A percentile compares a stretch with the other conserved stretches of the same genome.
Conservation (phyloP, 345 rosid species). For the Camelina hispida region DNA sequence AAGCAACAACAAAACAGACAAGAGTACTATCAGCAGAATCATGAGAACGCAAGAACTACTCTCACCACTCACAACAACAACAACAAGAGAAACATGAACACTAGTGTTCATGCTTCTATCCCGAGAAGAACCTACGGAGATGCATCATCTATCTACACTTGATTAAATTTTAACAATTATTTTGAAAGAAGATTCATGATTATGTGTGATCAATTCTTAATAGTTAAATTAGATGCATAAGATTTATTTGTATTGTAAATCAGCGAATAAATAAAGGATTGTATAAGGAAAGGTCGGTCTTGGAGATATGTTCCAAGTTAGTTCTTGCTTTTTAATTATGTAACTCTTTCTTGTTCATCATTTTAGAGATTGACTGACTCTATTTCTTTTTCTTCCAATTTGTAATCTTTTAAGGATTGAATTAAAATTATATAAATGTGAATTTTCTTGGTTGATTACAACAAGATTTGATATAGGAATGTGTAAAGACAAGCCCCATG, state of each 20-base stretch:
- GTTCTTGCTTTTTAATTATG: conserved; percentile 22
- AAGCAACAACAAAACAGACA: conserved; percentile 50
- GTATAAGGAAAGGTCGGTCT: conserved; percentile 22
- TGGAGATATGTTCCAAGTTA: conserved; percentile 31
- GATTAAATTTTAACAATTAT: conserved; percentile 5
- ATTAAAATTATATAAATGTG: conserved; percentile 2
- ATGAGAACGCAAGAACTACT: conserved; percentile 45
- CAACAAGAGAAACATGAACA: conserved; percentile 26
- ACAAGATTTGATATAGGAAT: conserved; percentile 32
- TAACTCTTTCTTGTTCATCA: conserved; percentile 22
- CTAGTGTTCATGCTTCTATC: conserved; percentile 41
- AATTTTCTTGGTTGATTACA: conserved; percentile 17
- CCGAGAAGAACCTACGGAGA: conserved; percentile 51
- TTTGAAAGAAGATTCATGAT: conserved; percentile 19
- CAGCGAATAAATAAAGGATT: conserved; percentile 22
- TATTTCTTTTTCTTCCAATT: conserved; percentile 8
- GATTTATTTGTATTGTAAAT: conserved; percentile 43
- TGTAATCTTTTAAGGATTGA: conserved; percentile 34
- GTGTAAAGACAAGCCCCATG: conserved; percentile 41
- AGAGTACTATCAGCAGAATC: conserved; percentile 44
- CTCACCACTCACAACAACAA: conserved; percentile 27
- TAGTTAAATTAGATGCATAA: conserved; percentile 25
- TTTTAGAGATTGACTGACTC: conserved; percentile 29
- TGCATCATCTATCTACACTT: conserved; percentile 44
- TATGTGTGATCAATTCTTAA: conserved; percentile 38